These are phyloP conservation scores for Herpotrichia juniperi DNA, from an alignment of 2,329 filamentous ascomycete species.

Conservation along the genomic window DNA sequence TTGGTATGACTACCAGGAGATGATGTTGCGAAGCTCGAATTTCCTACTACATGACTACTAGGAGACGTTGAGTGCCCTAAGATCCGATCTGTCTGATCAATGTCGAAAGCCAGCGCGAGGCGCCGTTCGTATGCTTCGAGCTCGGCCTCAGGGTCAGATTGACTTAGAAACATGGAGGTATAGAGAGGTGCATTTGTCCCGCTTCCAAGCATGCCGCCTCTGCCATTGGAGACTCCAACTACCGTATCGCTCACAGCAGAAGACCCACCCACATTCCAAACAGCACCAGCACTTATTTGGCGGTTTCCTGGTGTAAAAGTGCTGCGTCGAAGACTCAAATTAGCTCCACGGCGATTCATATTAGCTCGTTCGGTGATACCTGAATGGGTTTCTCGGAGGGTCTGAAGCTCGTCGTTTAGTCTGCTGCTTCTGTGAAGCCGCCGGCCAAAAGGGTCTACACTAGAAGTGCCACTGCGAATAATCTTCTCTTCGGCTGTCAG, in stretches of 20 bases:
- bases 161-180: conserved; percentile 61
- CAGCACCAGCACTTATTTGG: conserved; percentile 68
- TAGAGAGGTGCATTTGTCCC: conserved; percentile 74
- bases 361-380: conserved; percentile 26
- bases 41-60: conserved; percentile 7
- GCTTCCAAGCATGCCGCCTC: conserved; percentile 68
- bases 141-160: conserved; percentile 62
- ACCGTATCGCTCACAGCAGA: conserved; percentile 61
- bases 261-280: conserved; percentile 80
- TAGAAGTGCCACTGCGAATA: conserved; percentile 50
- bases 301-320: conserved; percentile 29
- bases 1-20: conserved; percentile 6
- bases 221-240: conserved; percentile 63
- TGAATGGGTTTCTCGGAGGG: conserved; percentile 39
- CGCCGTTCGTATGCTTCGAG: conserved; percentile 73
- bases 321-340: conserved; percentile 28
- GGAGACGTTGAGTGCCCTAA: conserved; percentile 52
- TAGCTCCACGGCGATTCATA: conserved; percentile 22
- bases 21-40: conserved; percentile 6
- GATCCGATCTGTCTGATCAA: conserved; percentile 72
- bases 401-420: conserved; percentile 39
- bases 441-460: conserved; percentile 61
- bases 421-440: conserved; percentile 40
- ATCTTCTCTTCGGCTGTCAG: conserved; percentile 56
- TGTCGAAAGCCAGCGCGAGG: conserved; percentile 79